A percentile compares a stretch with the other conserved stretches of the same genome.
Conservation (phyloP, 495 filamentous ascomycete species). For the Aspergillus asperescens region DNA sequence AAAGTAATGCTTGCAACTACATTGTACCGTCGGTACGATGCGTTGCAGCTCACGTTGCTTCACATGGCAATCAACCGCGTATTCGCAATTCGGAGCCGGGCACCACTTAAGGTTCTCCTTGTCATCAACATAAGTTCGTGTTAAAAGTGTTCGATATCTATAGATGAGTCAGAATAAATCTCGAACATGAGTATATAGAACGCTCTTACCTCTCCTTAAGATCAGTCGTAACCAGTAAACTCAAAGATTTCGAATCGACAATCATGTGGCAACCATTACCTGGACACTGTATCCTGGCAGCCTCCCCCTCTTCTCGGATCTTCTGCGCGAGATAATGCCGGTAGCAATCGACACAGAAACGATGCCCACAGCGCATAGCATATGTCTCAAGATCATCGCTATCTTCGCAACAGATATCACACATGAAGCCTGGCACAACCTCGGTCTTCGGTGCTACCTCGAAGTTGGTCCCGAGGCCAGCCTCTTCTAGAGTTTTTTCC, state of each 20-base stretch:
- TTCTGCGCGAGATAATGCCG: conserved; percentile 85
- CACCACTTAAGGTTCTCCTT: conserved; percentile 95
- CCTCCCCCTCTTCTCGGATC: conserved; percentile 91
- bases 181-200: too few relatives aligned
- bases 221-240: conserved; percentile 71
- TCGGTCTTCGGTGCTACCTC: conserved; percentile 60
- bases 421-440: conserved; percentile 69
- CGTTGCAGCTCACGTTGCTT: conserved; percentile 77
- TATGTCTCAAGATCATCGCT: conserved; percentile 74
- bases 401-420: conserved; percentile 96
- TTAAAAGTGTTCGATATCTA: conserved; percentile 81
- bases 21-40: conserved; percentile 85
- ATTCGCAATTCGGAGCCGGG: conserved; percentile 90
- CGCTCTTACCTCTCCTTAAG: conserved; percentile 62
- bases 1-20: conserved; percentile 76
- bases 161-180: conserved; percentile 11
- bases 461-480: conserved; percentile 69
- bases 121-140: conserved; percentile 93
- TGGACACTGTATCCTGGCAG: conserved; percentile 90
- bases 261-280: conserved; percentile 81
- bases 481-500: conserved; percentile 71
- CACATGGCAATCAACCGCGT: conserved; percentile 81
- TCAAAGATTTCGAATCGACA: conserved; percentile 82
- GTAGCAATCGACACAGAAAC: conserved; percentile 95
- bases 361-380: conserved; percentile 90